Evolutionary conservation across 441 rosid species (phyloP).

Genomic region (Iberis amara): DNA sequence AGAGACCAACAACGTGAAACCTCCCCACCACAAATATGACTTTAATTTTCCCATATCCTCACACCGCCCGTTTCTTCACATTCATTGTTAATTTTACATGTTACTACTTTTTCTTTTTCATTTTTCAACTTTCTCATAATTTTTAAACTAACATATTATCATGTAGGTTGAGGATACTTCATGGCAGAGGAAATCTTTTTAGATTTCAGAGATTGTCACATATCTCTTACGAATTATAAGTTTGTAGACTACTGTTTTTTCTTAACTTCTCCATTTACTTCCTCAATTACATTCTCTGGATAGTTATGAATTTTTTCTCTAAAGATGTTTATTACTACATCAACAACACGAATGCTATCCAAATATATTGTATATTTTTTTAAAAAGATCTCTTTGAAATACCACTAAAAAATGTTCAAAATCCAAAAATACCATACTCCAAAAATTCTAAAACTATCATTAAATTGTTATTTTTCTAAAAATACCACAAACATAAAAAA

Average conservation of each 20-base stretch:
- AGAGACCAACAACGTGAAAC: conserved; percentile 21
- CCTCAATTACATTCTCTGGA: too few species aligned
- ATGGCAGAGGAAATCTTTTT: conserved; percentile 21
- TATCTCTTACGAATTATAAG: not conserved
- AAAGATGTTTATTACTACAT: too few species aligned
- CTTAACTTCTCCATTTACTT: too few species aligned
- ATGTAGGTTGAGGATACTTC: conserved; percentile 18
- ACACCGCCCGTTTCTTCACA: conserved; percentile 22
- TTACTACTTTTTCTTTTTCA: not conserved
- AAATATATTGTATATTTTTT: too few species aligned
- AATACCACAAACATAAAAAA: too few species aligned
- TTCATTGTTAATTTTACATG: conserved; percentile 7
- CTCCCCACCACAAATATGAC: conserved; percentile 8
- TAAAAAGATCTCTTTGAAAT: too few species aligned
- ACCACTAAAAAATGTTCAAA: too few species aligned
- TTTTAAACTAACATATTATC: conserved; percentile 1
- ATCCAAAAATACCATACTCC: too few species aligned
- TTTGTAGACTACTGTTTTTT: not conserved
- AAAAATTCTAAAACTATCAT: too few species aligned
- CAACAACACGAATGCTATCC: too few species aligned
- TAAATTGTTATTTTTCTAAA: too few species aligned
- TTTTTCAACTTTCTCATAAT: conserved; percentile 7
- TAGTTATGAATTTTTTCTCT: too few species aligned
- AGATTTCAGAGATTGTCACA: conserved; percentile 12
- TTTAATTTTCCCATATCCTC: not conserved